Evolutionary conservation across 75 land plant genomes (phyloP).

Genomic region (Ceratopteris richardii): DNA sequence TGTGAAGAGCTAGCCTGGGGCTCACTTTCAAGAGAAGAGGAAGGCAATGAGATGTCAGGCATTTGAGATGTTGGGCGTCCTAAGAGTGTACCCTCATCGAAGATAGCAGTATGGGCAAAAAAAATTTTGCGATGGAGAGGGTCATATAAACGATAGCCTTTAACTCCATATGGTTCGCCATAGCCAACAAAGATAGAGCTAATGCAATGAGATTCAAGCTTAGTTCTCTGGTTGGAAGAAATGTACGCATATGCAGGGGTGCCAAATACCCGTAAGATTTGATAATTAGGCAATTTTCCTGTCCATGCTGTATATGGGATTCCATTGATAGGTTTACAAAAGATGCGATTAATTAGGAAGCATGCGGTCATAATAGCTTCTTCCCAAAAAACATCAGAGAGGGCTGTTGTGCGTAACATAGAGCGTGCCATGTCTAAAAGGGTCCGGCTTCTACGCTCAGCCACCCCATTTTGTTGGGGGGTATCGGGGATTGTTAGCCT

Average conservation of each 20-base stretch:
- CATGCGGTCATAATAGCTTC: not conserved
- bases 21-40: too few relatives aligned
- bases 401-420: not conserved
- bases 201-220: not conserved
- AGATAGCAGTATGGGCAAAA: not conserved
- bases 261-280: conserved; percentile 1
- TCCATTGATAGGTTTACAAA: not conserved
- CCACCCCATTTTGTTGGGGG: conserved; percentile 12
- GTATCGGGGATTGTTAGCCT: not conserved
- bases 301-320: not conserved
- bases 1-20: too few relatives aligned
- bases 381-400: not conserved
- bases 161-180: conserved; percentile 1
- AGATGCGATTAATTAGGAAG: not conserved
- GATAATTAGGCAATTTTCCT: not conserved
- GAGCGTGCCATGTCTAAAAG: not conserved
- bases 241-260: conserved; percentile 1
- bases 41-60: too few relatives aligned
- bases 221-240: not conserved
- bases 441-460: conserved; percentile 1
- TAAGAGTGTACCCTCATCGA: not conserved
- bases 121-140: too few relatives aligned
- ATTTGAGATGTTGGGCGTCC: too few relatives aligned
- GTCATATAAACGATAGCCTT: not conserved
- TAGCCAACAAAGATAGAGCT: conserved; percentile 5